Base-by-base conservation (phyloP, 2,329 filamentous ascomycete genomes). In the Calonectria multiphialidica region DNA sequence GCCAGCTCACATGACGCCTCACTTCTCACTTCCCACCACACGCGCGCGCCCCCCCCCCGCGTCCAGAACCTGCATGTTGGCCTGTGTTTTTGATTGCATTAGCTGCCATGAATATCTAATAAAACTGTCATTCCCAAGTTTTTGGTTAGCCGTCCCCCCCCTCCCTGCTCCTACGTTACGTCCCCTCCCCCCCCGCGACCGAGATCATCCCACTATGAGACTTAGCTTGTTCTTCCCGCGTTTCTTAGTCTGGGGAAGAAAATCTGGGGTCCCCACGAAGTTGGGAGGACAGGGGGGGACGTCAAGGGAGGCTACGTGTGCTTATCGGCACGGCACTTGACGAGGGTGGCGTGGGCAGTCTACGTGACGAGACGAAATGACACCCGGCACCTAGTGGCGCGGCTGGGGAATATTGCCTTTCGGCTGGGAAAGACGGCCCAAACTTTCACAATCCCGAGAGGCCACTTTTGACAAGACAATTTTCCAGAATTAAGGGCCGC, bases 1-100 rank as follows among this genome's bases (percentile, higher is more conserved):
- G 72, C 49, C 69, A 47, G 28, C 57, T 74, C 77, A 74, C 75
- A 78, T 78, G 75, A 79, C 72, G 71, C 71, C 53, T 59, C 53
- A 45, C 62, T 42, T 44, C 57, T 63, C 71, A 37, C 66, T n/a
- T n/a, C n/a, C n/a, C n/a, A n/a, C n/a, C n/a, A n/a, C n/a, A n/a
- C n/a, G n/a, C n/a, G n/a, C n/a, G n/a, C n/a, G n/a, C n/a, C n/a
- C n/a, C n/a, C n/a, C 37, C 53, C 37, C 59, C 49, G 37, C 47
- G 49, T 53, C 40, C 18, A 53, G 49, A n/a, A n/a, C 30, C 25
- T 53, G 49, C 28, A 35, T 35, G 30, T 35, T 55, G 50, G 28
- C 33, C 35, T 35, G 33, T 37, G n/a, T 21, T 30, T 30, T 30
- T 30, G 28, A 5, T 30, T 30, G 50, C 50, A 57, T 57, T 57